Conservation (phyloP, 192 early-diverging fungal species). For the Mortierella alpina region DNA sequence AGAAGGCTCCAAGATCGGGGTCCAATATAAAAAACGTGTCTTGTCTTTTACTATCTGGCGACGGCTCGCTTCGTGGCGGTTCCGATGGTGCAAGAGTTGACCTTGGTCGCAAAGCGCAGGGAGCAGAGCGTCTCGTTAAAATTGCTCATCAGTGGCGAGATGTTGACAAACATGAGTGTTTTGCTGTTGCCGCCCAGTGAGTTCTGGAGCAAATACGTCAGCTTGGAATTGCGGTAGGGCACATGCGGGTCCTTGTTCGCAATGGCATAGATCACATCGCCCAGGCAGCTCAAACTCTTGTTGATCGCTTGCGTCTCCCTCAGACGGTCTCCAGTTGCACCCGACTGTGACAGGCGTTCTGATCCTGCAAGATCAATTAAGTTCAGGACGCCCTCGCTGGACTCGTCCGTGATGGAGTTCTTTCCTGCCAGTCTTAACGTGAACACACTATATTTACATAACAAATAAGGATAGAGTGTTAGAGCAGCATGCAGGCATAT, state of each 20-base stretch:
- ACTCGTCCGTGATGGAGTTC: conserved; percentile 81
- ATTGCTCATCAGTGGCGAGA: conserved; percentile 84
- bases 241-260: conserved; percentile 83
- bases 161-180: conserved; percentile 98
- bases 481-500: background rate
- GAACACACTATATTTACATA: conserved; percentile 80
- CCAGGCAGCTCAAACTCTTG: conserved; percentile 88
- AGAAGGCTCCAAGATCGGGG: no score
- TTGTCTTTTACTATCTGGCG: background rate
- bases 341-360: conserved; percentile 85
- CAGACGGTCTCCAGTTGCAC: conserved; percentile 87
- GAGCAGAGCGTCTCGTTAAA: conserved; percentile 90
- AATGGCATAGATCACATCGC: conserved; percentile 91
- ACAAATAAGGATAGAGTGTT: background rate
- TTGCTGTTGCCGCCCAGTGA: conserved; percentile 92
- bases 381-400: conserved; percentile 82
- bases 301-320: conserved; percentile 98
- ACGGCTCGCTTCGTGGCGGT: conserved; percentile 66
- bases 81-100: conserved; percentile 90
- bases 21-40: no score
- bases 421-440: conserved; percentile 80
- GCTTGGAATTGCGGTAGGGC: conserved; percentile 94
- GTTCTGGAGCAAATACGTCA: conserved; percentile 80
- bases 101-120: conserved; percentile 96
- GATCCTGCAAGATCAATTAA: conserved; percentile 96